Evolutionary conservation across 2,329 filamentous ascomycete species (phyloP), one percentile per base, ranked within the genome.

Genomic region (Colletotrichum chrysophilum): DNA sequence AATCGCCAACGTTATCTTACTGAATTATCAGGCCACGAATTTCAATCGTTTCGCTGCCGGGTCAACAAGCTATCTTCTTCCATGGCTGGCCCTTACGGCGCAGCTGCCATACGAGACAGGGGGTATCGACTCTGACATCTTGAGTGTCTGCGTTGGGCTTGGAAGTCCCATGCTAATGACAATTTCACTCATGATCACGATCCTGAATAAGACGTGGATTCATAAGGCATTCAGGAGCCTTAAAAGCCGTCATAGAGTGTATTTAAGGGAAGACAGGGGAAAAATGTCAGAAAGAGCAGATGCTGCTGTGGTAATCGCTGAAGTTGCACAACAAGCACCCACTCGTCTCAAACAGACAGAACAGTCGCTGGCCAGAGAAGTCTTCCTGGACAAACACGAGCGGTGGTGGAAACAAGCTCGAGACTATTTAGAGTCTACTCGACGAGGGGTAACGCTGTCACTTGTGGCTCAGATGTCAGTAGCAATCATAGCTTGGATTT

Each of bases 361-460:
- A 13, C 38, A 4, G 5, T n/a, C 9, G 0, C 5, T 48, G 1
- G 18, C 18, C 4, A n/a, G 18, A 3, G 9, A 12, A 3, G 1
- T n/a, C 18, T 48, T 48, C 2, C 43, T 21, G 2, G 1, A 7
- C 1, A 0, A 43, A 2, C 14, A 38, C 36, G 0, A 18, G 0
- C 1, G 8, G 3, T 48, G 43, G 43, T 21, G 10, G 43, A 13
- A 52, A 21, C 3, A 21, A 4, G 43, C n/a, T 4, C 0, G 43
- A 52, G n/a, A 21, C 0, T 0, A 52, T 0, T 0, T 52, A 1
- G 1, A 52, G 43, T 4, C 43, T 0, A 52, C 43, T 52, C n/a
- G 43, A 0, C 0, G 43, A 52, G 43, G 43, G 2, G 43, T 52
- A 0, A 52, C 43, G 0, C 6, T 52, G n/a, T 52, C 43, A 52